These are phyloP conservation scores for Otatea glauca DNA, from an alignment of 176 grass and related monocot genomes.

Conservation along the genomic window DNA sequence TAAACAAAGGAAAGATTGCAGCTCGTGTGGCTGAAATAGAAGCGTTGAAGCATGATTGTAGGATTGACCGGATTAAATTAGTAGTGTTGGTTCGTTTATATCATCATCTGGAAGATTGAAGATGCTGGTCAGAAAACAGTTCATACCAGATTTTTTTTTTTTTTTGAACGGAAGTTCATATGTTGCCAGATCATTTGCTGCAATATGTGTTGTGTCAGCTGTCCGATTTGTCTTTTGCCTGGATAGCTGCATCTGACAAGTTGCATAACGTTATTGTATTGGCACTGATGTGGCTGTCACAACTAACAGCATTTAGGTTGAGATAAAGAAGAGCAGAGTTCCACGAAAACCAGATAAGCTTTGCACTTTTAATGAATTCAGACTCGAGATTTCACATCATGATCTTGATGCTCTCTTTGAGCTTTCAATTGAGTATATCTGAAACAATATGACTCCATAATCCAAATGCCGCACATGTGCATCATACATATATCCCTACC, in stretches of 20 bases:
- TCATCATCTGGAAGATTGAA: neutral
- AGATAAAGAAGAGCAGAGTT: constrained; percentile 1
- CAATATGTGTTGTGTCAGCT: neutral
- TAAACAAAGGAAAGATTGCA: constrained; percentile 5
- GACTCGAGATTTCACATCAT: too few relatives aligned
- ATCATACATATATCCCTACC: too few relatives aligned
- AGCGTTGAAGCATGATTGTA: neutral
- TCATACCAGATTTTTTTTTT: constrained; percentile 26
- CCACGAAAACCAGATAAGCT: neutral
- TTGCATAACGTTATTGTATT: neutral
- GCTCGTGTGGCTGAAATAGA: constrained; percentile 26
- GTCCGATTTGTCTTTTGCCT: neutral
- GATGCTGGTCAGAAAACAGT: constrained; percentile 29
- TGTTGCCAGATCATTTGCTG: neutral
- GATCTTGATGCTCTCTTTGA: too few relatives aligned
- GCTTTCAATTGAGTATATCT: too few relatives aligned
- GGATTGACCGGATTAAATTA: constrained; percentile 36
- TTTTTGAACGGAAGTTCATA: neutral
- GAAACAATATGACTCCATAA: too few relatives aligned
- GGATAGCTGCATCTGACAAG: neutral
- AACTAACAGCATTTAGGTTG: constrained; percentile 31
- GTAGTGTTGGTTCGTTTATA: neutral
- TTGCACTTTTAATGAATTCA: neutral
- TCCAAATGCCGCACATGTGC: too few relatives aligned
- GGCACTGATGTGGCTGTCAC: constrained; percentile 26